Evolutionary conservation across 2,329 filamentous ascomycete genomes (phyloP), one percentile per base, ranked within the genome.

Genomic region (Verticillium isaacii): DNA sequence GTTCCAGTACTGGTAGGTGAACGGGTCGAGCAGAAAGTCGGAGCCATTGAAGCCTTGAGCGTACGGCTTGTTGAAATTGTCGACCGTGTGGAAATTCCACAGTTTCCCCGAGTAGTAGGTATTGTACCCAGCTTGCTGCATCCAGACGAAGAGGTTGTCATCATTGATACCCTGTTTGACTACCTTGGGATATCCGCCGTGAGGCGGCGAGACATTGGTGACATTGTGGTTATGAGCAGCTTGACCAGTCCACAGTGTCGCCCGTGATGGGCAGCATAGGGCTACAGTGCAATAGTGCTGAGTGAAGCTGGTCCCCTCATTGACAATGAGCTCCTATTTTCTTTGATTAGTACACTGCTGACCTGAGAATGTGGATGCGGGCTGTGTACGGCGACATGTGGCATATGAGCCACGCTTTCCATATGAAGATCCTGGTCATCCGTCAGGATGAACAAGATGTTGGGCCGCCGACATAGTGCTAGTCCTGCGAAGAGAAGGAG

Each of bases 1-100:
- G 68, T 91, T 89, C 32, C 86, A 78, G 69, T 91, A 91, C 32
- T 82, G 77, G 67, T 91, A 91, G 0, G 89, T 91, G 65, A 80
- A 83, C 0, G 88, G 88, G 65, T 90, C 87, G 2, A 90, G 75
- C 1, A 89, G 74, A 66, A 88, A 80, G 68, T 68, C 68, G 6
- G 83, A 85, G 0, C 77, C 78, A 32, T 79, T 87, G 75, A 82
- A 89, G 2, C 86, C 86, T 2, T 75, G 77, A 0, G 82, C 76
- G 59, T 75, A 79, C 1, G 85, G 80, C 19, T 76, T 73, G 63
- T 83, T 67, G 66, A 82, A 84, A 65, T 82, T 84, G 5, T 73
- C 66, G 0, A 78, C 66, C 0, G 75, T 78, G 67, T 83, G 80
- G 1, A 76, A 70, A 65, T 84, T 84, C 71, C 82, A 82, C 25